Percentiles rank a stretch among this genome's conserved stretches.
These are phyloP conservation scores for Tolypocladium capitatum DNA, from an alignment of 2,329 filamentous ascomycete genomes.

Conservation along the genomic window DNA sequence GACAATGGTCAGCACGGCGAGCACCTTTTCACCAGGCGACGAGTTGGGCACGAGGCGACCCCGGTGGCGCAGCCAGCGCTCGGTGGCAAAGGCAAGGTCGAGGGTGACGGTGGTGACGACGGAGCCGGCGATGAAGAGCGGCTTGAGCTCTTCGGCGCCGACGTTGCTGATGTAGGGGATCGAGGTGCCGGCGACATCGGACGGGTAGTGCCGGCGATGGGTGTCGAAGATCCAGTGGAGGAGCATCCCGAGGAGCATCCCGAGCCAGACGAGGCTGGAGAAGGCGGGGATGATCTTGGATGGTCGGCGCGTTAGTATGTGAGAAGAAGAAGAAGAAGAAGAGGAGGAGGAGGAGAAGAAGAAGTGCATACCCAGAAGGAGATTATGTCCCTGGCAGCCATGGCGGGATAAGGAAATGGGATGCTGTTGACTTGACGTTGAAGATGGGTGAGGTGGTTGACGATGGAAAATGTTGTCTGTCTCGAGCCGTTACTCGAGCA, in stretches of 20 bases:
- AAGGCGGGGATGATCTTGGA: conserved; percentile 53
- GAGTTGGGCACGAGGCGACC: conserved; percentile 67
- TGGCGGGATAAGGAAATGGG: conserved; percentile 3
- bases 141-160: conserved; percentile 50
- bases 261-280: conserved; percentile 50
- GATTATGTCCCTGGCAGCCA: conserved; percentile 18
- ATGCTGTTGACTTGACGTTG: not conserved
- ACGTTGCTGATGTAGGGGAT: conserved; percentile 65
- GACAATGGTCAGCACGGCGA: conserved; percentile 48
- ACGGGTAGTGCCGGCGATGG: conserved; percentile 41
- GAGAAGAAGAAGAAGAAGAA: not conserved
- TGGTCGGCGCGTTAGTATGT: not conserved
- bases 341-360: not conserved
- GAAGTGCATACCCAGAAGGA: conserved; percentile 25
- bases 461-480: not conserved
- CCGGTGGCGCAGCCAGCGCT: conserved; percentile 73
- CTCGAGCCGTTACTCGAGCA: not conserved
- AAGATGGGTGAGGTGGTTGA: not conserved
- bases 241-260: conserved; percentile 56
- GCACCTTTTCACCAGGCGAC: conserved; percentile 46
- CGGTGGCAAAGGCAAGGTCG: conserved; percentile 65
- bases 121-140: conserved; percentile 64
- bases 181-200: conserved; percentile 43
- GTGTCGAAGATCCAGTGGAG: conserved; percentile 52
- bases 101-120: conserved; percentile 64